Evolutionary conservation across 225 moss, liverwort and hornwort species (phyloP).

Genomic region (Physcomitrellopsis africana): DNA sequence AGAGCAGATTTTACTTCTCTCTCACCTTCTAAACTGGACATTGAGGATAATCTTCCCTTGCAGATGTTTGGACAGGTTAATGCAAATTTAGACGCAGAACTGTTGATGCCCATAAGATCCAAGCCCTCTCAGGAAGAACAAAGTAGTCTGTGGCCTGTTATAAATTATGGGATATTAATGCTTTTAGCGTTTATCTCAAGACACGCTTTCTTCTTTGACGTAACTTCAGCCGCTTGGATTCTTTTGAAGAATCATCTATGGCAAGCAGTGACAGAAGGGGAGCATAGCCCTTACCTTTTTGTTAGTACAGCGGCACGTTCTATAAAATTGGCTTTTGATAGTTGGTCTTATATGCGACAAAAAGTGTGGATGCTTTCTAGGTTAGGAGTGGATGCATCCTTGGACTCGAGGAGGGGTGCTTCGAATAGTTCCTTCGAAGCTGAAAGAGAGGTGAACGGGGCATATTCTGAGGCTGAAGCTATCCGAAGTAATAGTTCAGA

Average conservation of each 20-base stretch:
- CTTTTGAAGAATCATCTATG: slow-evolving; percentile 22
- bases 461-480: background rate
- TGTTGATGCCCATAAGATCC: background rate
- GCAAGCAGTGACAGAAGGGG: slow-evolving; percentile 13
- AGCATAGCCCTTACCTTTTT: slow-evolving; percentile 19
- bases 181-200: slow-evolving; percentile 23
- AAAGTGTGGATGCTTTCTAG: slow-evolving; percentile 31
- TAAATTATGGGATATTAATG: slow-evolving; percentile 23
- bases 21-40: background rate
- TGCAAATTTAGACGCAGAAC: background rate
- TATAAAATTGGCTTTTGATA: slow-evolving; percentile 14
- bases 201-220: slow-evolving; percentile 23
- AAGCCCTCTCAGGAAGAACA: slow-evolving; percentile 1
- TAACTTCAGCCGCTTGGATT: slow-evolving; percentile 25
- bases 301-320: slow-evolving; percentile 25
- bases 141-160: slow-evolving; percentile 13
- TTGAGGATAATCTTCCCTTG: background rate
- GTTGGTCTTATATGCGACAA: slow-evolving; percentile 22
- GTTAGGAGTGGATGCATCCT: slow-evolving; percentile 11
- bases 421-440: background rate
- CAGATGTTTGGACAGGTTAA: background rate
- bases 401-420: background rate
- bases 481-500: slow-evolving; percentile 20
- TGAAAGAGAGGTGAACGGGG: slow-evolving; percentile 9
- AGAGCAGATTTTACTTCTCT: background rate